Evolutionary conservation across 2,329 filamentous ascomycete genomes (phyloP).

Genomic region (Alternaria gansuensis): DNA sequence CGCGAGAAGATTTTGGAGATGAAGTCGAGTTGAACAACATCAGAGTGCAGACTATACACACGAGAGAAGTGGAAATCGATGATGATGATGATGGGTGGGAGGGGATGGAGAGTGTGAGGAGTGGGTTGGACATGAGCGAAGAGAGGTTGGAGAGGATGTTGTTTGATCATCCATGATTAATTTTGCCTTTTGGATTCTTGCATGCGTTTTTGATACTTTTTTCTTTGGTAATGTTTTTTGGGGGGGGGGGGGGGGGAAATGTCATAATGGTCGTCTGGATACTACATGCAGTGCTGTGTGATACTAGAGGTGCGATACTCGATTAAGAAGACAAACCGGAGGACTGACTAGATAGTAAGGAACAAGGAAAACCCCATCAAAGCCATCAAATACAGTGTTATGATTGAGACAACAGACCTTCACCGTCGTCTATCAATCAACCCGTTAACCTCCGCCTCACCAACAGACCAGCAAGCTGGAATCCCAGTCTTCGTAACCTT

Average conservation of each 20-base stretch:
- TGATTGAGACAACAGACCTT: background rate
- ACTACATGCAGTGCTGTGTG: background rate
- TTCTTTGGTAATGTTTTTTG: background rate
- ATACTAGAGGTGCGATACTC: too few species aligned
- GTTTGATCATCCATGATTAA: background rate
- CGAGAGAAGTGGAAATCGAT: slow-evolving; percentile 22
- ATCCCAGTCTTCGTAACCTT: background rate
- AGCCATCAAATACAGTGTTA: background rate
- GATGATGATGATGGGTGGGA: slow-evolving; percentile 12
- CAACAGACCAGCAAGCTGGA: background rate
- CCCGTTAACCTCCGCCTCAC: rapidly evolving
- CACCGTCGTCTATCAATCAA: background rate
- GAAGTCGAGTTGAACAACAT: slow-evolving; percentile 32
- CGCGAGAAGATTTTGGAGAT: slow-evolving; percentile 19
- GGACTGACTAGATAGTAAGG: too few species aligned
- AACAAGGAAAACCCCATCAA: background rate
- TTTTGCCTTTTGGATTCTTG: background rate
- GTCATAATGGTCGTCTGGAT: rapidly evolving
- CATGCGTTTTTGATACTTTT: background rate
- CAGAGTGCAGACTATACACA: slow-evolving; percentile 27
- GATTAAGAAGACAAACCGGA: background rate
- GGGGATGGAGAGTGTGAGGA: slow-evolving; percentile 12
- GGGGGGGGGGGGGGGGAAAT: background rate
- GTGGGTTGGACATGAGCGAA: slow-evolving; percentile 7
- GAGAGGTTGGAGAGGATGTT: slow-evolving; percentile 1